Conservation (phyloP, 257 asterid genomes). For the Echites panduratus region DNA sequence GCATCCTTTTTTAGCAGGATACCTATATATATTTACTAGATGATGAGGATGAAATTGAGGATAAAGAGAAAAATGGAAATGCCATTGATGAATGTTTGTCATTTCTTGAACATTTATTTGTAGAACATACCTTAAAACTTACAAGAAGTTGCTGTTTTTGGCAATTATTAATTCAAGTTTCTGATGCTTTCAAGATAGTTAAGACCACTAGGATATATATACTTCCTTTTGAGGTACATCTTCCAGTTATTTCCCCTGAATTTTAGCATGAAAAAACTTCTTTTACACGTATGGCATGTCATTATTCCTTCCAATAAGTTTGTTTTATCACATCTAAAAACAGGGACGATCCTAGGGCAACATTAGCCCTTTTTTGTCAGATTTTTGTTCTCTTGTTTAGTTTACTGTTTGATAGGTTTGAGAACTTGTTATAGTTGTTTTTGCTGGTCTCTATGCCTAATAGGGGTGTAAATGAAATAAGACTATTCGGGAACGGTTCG, state of each 20-base stretch:
- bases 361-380: too few relatives aligned
- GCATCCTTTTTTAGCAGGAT: neutral
- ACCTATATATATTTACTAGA: constrained; percentile 48
- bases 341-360: constrained; percentile 74
- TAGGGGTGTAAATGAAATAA: too few relatives aligned
- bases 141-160: constrained; percentile 4
- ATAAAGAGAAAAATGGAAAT: constrained; percentile 30
- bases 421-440: too few relatives aligned
- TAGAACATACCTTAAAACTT: constrained; percentile 1
- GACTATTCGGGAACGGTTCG: too few relatives aligned
- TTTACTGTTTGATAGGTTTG: too few relatives aligned
- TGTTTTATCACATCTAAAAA: constrained; percentile 25
- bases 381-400: too few relatives aligned
- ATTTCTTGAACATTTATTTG: constrained; percentile 12
- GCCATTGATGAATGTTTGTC: constrained; percentile 39
- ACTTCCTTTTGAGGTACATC: constrained; percentile 79
- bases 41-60: constrained; percentile 78
- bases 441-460: too few relatives aligned
- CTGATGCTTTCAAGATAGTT: constrained; percentile 28
- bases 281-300: neutral
- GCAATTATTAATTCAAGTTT: constrained; percentile 25
- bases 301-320: constrained; percentile 10
- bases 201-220: constrained; percentile 41
- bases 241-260: constrained; percentile 10
- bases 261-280: neutral